These are phyloP conservation scores for Salix caprea DNA, from an alignment of 345 rosid species.

Conservation along the genomic window DNA sequence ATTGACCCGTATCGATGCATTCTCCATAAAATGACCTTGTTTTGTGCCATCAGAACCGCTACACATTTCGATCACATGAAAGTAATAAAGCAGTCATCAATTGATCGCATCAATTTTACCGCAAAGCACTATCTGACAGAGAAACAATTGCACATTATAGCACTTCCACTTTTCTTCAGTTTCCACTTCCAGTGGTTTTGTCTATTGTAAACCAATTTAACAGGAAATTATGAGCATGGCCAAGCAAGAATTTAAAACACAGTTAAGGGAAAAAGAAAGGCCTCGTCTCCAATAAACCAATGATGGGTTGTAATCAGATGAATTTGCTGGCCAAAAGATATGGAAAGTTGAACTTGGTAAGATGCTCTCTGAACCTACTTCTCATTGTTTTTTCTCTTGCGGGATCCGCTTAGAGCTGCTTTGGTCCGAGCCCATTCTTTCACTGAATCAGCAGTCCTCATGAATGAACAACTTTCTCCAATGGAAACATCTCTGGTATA, in stretches of 20 bases:
- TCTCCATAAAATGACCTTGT: too few species aligned
- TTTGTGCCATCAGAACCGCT: too few species aligned
- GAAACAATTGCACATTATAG: too few species aligned
- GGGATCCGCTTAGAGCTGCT: conserved; percentile 48
- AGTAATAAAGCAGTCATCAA: too few species aligned
- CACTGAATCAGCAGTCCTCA: conserved; percentile 69
- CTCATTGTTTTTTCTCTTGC: conserved; percentile 39
- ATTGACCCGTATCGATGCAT: background rate
- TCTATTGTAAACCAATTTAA: background rate
- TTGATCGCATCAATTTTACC: too few species aligned
- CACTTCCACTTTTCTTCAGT: too few species aligned
- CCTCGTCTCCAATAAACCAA: background rate
- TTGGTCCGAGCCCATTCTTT: conserved; percentile 68
- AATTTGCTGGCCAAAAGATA: background rate
- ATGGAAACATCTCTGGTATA: conserved; percentile 16
- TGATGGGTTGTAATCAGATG: background rate
- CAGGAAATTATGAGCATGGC: background rate
- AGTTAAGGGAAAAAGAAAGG: background rate
- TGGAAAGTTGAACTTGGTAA: background rate
- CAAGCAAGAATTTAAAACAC: background rate
- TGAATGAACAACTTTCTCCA: conserved; percentile 59
- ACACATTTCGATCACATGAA: too few species aligned
- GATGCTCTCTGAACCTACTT: conserved; percentile 10
- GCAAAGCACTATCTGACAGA: too few species aligned
- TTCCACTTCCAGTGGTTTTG: too few species aligned